These are phyloP conservation scores for Primulina tabacum DNA, from an alignment of 257 asterid species.

Conservation along the genomic window DNA sequence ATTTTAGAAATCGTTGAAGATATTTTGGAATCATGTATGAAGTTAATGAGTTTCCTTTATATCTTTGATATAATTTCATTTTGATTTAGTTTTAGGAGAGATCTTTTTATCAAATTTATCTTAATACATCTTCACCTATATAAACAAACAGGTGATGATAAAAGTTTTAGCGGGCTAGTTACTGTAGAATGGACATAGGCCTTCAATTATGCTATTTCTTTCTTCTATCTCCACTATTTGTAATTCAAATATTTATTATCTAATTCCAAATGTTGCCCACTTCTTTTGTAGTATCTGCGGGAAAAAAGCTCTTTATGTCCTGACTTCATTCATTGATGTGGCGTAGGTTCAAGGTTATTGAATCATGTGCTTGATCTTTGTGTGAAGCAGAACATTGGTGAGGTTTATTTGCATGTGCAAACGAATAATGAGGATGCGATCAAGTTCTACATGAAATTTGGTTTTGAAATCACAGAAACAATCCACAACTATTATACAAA, in stretches of 20 bases:
- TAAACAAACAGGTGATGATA: not conserved
- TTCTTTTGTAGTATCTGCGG: not conserved
- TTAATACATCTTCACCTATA: not conserved
- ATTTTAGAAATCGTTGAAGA: too few relatives aligned
- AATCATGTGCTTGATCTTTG: constrained; percentile 82
- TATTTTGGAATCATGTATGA: not conserved
- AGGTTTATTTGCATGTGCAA: constrained; percentile 92
- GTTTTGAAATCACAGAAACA: constrained; percentile 81
- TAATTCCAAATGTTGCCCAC: not conserved
- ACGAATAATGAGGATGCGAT: constrained; percentile 91
- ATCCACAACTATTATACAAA: constrained; percentile 82
- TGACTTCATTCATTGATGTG: constrained; percentile 18
- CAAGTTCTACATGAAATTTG: constrained; percentile 84
- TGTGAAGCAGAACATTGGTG: constrained; percentile 69
- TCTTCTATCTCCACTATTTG: not conserved
- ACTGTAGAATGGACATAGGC: not conserved
- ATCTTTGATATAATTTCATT: too few relatives aligned
- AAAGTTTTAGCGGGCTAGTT: not conserved
- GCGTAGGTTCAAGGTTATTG: constrained; percentile 69
- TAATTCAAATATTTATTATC: not conserved
- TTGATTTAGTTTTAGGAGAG: not conserved
- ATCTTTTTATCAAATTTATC: not conserved
- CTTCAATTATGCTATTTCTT: not conserved
- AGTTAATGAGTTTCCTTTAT: not conserved
- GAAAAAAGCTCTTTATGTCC: not conserved